phyloP scores from a whole-genome alignment of 1,284 basidiomycete species.

The Ustilago tritici region DNA sequence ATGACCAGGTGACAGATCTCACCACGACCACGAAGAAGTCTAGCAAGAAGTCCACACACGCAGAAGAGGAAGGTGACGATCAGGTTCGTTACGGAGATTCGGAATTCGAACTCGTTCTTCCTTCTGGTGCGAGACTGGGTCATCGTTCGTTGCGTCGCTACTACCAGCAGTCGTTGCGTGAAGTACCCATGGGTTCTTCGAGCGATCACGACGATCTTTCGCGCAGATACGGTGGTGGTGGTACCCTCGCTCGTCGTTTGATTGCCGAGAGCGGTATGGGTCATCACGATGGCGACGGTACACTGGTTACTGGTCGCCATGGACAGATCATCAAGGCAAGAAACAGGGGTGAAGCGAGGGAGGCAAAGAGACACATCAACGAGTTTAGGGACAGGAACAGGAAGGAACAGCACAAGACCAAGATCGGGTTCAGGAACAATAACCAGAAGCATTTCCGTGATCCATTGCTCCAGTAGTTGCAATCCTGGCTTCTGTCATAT shows the following conservation, averaged over 20 bases:
- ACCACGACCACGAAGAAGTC: slow-evolving; percentile 19
- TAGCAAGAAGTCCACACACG: slow-evolving; percentile 68
- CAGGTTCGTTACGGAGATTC: slow-evolving; percentile 71
- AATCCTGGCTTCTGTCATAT: neutral
- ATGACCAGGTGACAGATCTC: slow-evolving; percentile 33
- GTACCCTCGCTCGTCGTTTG: slow-evolving; percentile 57
- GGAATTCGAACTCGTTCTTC: slow-evolving; percentile 89
- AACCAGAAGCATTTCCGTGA: slow-evolving; percentile 69
- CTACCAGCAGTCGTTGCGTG: slow-evolving; percentile 77
- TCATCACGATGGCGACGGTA: slow-evolving; percentile 39
- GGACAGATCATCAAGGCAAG: slow-evolving; percentile 71
- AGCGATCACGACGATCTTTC: slow-evolving; percentile 28
- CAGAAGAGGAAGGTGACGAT: slow-evolving; percentile 75
- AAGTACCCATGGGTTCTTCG: slow-evolving; percentile 40
- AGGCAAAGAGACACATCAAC: slow-evolving; percentile 87
- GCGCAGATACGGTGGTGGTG: slow-evolving; percentile 43
- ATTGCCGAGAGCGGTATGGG: slow-evolving; percentile 52
- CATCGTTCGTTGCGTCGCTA: slow-evolving; percentile 89
- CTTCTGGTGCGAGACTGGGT: slow-evolving; percentile 90
- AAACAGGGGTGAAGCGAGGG: slow-evolving; percentile 91
- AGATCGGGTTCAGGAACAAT: slow-evolving; percentile 70
- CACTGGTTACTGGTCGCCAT: slow-evolving; percentile 52
- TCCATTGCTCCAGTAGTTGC: slow-evolving; percentile 62
- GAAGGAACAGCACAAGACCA: slow-evolving; percentile 86
- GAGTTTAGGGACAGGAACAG: slow-evolving; percentile 85